Evolutionary conservation across 2,329 filamentous ascomycete species (phyloP), one percentile per base, ranked within the genome.

Genomic region (Colletotrichum spaethianum): DNA sequence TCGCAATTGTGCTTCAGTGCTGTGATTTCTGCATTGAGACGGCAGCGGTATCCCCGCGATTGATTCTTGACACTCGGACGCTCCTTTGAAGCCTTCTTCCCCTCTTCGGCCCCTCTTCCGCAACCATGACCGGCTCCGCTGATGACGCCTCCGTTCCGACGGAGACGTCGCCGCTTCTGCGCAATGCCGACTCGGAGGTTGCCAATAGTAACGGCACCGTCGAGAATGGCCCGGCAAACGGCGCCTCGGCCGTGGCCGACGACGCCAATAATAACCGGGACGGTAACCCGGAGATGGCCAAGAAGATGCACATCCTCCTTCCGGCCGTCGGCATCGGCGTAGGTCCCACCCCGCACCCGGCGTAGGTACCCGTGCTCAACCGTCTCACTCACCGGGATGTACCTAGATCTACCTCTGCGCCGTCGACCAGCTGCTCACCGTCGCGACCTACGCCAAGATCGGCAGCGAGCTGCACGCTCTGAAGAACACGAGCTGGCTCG

Each of bases 371-470:
- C 18, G 57, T 26, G 20, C 23, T 7, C 50, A 31, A 62, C 20
- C 42, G 38, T n/a, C 53, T 33, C 26, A n/a, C 59, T 55, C 26
- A 63, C 44, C 26, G 16, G 63, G 38, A 31, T 5, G 26, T 67
- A 7, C 56, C 73, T 77, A 93, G 91, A 84, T 95, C 50, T 94
- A 93, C 78, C 85, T 96, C 9, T 88, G 91, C 26, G 92, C 93
- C 4, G 87, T 92, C 62, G 93, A 96, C 78, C 93, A 95, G 80
- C 94, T 94, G 0, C 90, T 95, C 65, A 91, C 93, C 38, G 90
- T 95, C 60, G 90, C 91, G n/a, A 91, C 88, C n/a, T 95, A 95
- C 80, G 92, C 92, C 61, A 90, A 88, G 74, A 95, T 96, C 76
- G 93, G 93, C 14, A 93, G 88, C 68, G 93, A 95, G 74, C 83